These are phyloP conservation scores for Penicillium flavigenum DNA, from an alignment of 495 filamentous ascomycete genomes.

Conservation along the genomic window DNA sequence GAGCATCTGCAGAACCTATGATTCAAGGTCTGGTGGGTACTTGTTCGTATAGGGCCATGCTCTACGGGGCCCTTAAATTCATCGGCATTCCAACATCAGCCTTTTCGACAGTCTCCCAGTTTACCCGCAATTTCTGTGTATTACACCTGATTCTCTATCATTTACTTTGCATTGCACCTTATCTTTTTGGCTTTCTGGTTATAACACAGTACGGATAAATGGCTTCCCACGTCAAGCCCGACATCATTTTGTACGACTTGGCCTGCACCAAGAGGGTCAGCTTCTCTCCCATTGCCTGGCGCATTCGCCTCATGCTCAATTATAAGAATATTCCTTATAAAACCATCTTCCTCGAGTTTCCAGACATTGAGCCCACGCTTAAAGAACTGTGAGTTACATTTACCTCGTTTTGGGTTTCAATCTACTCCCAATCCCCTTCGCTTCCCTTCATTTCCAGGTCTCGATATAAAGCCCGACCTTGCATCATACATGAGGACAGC, in stretches of 20 bases:
- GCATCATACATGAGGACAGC: background rate
- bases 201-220: slow-evolving; percentile 17
- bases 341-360: slow-evolving; percentile 44
- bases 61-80: background rate
- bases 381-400: slow-evolving; percentile 38
- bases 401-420: background rate
- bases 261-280: slow-evolving; percentile 32
- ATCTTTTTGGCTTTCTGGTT: background rate
- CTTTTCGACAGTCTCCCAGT: background rate
- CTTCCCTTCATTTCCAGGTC: background rate
- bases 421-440: background rate
- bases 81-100: background rate
- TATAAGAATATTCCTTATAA: slow-evolving; percentile 41
- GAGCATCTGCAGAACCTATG: background rate
- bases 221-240: slow-evolving; percentile 28
- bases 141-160: background rate
- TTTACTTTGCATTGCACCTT: background rate
- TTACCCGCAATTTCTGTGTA: background rate
- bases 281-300: slow-evolving; percentile 45
- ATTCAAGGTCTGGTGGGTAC: background rate
- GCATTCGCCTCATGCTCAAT: slow-evolving; percentile 46
- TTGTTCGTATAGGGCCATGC: background rate
- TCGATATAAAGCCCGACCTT: background rate
- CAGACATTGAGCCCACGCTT: slow-evolving; percentile 44
- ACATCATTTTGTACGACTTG: slow-evolving; percentile 44